Evolutionary conservation across 495 filamentous ascomycete species (phyloP), one percentile per base, ranked within the genome.

Genomic region (Podospora australis): DNA sequence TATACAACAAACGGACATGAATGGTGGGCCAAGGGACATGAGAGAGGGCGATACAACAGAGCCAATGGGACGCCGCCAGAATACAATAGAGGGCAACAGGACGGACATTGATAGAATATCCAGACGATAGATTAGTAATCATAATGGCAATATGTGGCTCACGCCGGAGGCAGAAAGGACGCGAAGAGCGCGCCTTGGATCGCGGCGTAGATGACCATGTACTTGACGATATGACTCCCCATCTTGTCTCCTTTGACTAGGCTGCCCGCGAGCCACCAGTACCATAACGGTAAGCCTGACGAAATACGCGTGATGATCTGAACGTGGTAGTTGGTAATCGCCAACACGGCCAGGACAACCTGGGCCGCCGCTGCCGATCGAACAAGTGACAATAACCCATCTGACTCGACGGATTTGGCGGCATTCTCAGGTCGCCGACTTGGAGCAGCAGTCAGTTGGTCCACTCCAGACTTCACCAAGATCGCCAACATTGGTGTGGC

Each of bases 161-260:
- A 88, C 30, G 91, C 91, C n/a, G 91, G 91, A 11, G 91, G 91
- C 28, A 97, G 77, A 60, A 97, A 97, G n/a, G 81, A 86, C n/a
- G 87, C 79, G 71, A 86, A 96, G 35, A 97, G 69, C 36, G 75
- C 84, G 5, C 76, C 87, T 58, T 97, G 91, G 32, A 96, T 75
- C 30, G 85, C 54, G 3, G 79, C 87, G 68, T 97, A 96, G 58
- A 86, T 73, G 24, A 90, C 71, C 79, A 92, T 88, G 56, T 77
- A 84, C 21, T 64, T 57, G 34, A 69, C 59, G 24, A 65, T 46
- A 13, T 57, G 52, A 13, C 56, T 55, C 8, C 53, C 70, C 46
- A 58, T 50, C 21, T 50, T 49, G 16, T 56, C 47, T 1, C 50
- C 56, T 19, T 66, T 35, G 58, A 59, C 24, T 65, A 76, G 21